Evolutionary conservation across 2,329 filamentous ascomycete genomes (phyloP), one percentile per base, ranked within the genome.

Genomic region (Xylaria sp.): DNA sequence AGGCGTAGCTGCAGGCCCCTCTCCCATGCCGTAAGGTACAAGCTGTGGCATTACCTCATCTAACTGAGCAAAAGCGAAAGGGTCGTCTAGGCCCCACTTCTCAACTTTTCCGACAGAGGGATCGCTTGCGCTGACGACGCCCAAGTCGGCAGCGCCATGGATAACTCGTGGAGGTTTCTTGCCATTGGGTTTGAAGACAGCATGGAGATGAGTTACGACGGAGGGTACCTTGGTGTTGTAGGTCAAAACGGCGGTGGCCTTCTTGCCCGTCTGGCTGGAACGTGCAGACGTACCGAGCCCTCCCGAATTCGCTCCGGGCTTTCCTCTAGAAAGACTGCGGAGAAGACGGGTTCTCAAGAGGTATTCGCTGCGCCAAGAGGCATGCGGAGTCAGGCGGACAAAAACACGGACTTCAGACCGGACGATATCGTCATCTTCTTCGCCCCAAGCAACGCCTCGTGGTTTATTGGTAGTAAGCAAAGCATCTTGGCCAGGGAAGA

Each of bases 301-400:
- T 77, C 73, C 83, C 80, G 53, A 83, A 10, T 83, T 81, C 42
- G 90, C 85, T 72, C 86, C 81, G 65, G 95, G 93, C 76, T 94
- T 97, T 57, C 95, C 96, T 66, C 93, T 89, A 53, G 86, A 87
- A 64, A 98, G 83, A 68, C 92, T 96, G 50, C 94, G 88, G 59
- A 98, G 82, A 58, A 98, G 86, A 53, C 93, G 88, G 1, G 94
- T 97, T 53, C 96, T 87, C 63, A 97, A 81, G 54, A 98, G 91
- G 75, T 98, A 99, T 79, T 99, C 96, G 79, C 93, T 97, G 72
- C 95, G 88, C 95, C 96, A 98, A 9, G 94, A 96, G n/a, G 94
- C 92, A 68, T 94, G 81, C 3, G 89, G 85, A 10, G 92, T 96
- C 61, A 99, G 85, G 49, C 94, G 89, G 17, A 92, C 88, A 75